Conservation (phyloP, 2,329 filamentous ascomycete genomes). For the Epichloe scottii region DNA sequence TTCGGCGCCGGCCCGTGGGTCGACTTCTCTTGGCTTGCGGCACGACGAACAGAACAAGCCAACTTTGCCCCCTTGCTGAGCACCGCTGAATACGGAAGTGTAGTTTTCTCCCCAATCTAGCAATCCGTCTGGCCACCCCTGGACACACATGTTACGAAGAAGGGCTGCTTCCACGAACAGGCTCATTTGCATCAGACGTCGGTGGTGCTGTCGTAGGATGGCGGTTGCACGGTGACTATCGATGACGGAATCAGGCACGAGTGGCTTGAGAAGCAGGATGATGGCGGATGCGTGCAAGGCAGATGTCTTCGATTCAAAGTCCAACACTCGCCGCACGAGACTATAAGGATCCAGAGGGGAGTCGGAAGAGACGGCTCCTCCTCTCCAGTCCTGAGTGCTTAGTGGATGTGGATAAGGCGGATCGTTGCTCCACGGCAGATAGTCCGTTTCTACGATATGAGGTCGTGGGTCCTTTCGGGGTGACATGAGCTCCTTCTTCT, state of each 20-base stretch:
- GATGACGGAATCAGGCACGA: constrained; percentile 42
- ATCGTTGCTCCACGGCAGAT: constrained; percentile 45
- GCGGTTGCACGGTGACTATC: constrained; percentile 42
- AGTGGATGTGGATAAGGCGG: constrained; percentile 39
- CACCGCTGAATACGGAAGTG: constrained; percentile 37
- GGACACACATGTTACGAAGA: constrained; percentile 46
- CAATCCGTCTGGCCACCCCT: constrained; percentile 41
- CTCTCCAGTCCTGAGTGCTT: constrained; percentile 7
- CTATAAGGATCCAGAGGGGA: constrained; percentile 42
- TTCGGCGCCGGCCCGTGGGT: constrained; percentile 29
- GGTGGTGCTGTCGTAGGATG: constrained; percentile 47
- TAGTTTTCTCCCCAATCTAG: constrained; percentile 43
- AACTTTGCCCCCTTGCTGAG: constrained; percentile 42
- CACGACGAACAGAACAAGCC: constrained; percentile 44
- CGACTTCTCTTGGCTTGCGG: constrained; percentile 42
- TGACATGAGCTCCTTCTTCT: constrained; percentile 12
- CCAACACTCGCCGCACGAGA: constrained; percentile 39
- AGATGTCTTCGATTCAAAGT: constrained; percentile 43
- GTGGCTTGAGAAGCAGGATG: constrained; percentile 44
- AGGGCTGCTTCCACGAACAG: constrained; percentile 49
- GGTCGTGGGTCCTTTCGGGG: constrained; percentile 27
- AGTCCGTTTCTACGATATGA: constrained; percentile 43
- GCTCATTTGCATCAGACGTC: constrained; percentile 44
- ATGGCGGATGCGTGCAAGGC: constrained; percentile 49
- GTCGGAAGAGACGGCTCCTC: constrained; percentile 1